Conservation (phyloP, 306 rosid genomes). For the Fagus crenata region DNA sequence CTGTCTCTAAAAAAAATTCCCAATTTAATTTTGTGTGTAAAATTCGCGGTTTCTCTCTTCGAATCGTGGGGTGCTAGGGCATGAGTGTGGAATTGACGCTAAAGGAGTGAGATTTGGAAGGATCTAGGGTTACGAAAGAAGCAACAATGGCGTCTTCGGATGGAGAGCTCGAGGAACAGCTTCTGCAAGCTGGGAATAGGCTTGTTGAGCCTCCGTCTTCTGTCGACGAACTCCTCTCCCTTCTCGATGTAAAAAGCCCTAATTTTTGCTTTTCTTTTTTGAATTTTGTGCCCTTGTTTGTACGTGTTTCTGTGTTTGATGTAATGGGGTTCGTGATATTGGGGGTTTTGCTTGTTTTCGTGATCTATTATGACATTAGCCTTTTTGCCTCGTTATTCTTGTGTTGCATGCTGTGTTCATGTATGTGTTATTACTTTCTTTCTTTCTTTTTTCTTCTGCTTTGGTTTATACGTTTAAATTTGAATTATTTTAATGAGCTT, state of each 20-base stretch:
- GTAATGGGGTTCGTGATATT: slow-evolving; percentile 1
- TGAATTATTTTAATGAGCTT: not conserved
- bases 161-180: slow-evolving; percentile 57
- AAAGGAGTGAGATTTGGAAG: slow-evolving; percentile 29
- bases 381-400: not conserved
- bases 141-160: slow-evolving; percentile 59
- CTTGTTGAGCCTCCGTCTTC: slow-evolving; percentile 72
- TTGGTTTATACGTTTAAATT: not conserved
- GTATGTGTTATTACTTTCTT: not conserved
- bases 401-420: slow-evolving; percentile 12
- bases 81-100: slow-evolving; percentile 46
- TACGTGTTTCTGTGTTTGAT: slow-evolving; percentile 11
- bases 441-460: not conserved
- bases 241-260: slow-evolving; percentile 62
- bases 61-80: slow-evolving; percentile 31
- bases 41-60: not conserved
- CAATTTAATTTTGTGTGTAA: too few species aligned
- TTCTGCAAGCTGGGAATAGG: slow-evolving; percentile 66
- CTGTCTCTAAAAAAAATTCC: slow-evolving; percentile 1
- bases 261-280: not conserved
- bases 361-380: slow-evolving; percentile 14
- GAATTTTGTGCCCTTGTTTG: not conserved
- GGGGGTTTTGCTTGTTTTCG: not conserved
- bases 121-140: slow-evolving; percentile 44
- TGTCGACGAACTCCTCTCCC: slow-evolving; percentile 65